A percentile compares a stretch with the other conserved stretches of the same genome.
phyloP scores from a whole-genome alignment of 768 basidiomycete genomes.

The Obba rivulosa region DNA sequence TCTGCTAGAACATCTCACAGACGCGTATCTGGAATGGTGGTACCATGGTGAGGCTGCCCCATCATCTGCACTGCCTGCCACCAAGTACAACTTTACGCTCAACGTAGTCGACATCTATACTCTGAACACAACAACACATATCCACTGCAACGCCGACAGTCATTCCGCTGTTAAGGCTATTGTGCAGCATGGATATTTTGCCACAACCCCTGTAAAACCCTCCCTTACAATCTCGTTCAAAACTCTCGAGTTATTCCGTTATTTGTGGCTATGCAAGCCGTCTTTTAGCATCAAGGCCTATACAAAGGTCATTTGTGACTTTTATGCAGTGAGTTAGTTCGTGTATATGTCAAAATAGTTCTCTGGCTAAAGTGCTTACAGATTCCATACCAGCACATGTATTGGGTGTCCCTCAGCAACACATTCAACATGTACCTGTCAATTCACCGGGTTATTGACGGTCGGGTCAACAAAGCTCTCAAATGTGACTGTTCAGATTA shows the following conservation, averaged over 20 bases:
- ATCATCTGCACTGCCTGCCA: too few relatives aligned
- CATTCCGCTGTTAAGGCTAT: background rate
- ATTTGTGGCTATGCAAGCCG: slow-evolving; percentile 5
- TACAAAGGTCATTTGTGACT: slow-evolving; percentile 11
- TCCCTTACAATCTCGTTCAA: slow-evolving; percentile 9
- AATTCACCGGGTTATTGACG: slow-evolving; percentile 18
- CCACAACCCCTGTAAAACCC: slow-evolving; percentile 1
- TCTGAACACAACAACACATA: background rate
- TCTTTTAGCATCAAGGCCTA: slow-evolving; percentile 18
- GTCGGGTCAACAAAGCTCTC: slow-evolving; percentile 19
- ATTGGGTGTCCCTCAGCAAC: slow-evolving; percentile 23
- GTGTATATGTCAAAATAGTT: background rate
- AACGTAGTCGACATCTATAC: slow-evolving; percentile 5
- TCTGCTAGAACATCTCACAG: background rate
- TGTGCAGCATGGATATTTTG: slow-evolving; percentile 5
- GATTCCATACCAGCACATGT: slow-evolving; percentile 21
- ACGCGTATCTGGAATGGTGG: slow-evolving; percentile 6
- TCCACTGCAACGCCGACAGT: background rate
- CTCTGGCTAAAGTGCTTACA: slow-evolving; percentile 5
- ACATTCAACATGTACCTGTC: slow-evolving; percentile 32
- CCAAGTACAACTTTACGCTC: slow-evolving; percentile 1
- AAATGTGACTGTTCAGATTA: slow-evolving; percentile 26
- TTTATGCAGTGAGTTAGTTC: slow-evolving; percentile 12
- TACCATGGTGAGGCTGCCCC: background rate
- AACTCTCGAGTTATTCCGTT: slow-evolving; percentile 12